Evolutionary conservation across 495 filamentous ascomycete genomes (phyloP).

Genomic region (Aspergillus ostianus): DNA sequence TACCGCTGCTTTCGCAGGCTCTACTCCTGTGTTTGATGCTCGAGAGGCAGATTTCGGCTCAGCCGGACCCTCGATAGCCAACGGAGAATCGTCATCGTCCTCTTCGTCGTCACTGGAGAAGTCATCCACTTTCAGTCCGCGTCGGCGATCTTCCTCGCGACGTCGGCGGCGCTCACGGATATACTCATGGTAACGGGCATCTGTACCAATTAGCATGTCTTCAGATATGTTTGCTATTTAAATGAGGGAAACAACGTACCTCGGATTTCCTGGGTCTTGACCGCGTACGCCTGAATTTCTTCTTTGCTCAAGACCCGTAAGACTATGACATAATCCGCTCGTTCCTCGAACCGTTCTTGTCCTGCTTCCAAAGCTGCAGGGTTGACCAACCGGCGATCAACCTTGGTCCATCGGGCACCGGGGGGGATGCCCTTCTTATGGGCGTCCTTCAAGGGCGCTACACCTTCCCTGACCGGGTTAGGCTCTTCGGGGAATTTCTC

Average conservation of each 20-base stretch:
- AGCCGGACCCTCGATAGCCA: slow-evolving; percentile 35
- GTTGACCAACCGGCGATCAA: slow-evolving; percentile 78
- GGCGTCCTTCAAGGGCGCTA: slow-evolving; percentile 81
- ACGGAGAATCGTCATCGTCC: slow-evolving; percentile 28
- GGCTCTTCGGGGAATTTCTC: slow-evolving; percentile 77
- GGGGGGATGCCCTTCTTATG: slow-evolving; percentile 70
- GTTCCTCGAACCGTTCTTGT: slow-evolving; percentile 78
- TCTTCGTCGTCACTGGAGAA: slow-evolving; percentile 44
- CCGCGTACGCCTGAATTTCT: slow-evolving; percentile 77
- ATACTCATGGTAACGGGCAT: slow-evolving; percentile 36
- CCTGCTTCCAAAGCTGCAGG: slow-evolving; percentile 73
- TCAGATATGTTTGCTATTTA: background rate
- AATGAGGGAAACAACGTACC: slow-evolving; percentile 42
- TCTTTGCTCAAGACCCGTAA: slow-evolving; percentile 74
- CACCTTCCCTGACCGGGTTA: slow-evolving; percentile 78
- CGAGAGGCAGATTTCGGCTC: slow-evolving; percentile 13
- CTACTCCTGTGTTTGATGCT: slow-evolving; percentile 4
- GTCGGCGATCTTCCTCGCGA: slow-evolving; percentile 33
- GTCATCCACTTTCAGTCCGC: slow-evolving; percentile 30
- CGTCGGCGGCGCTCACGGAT: slow-evolving; percentile 33
- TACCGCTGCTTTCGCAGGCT: slow-evolving; percentile 10
- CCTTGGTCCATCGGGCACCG: slow-evolving; percentile 85
- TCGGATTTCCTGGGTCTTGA: slow-evolving; percentile 72
- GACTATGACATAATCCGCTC: slow-evolving; percentile 82
- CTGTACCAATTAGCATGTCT: slow-evolving; percentile 23